phyloP scores from a whole-genome alignment of 306 rosid species.

The Cicer pinnatifidum region DNA sequence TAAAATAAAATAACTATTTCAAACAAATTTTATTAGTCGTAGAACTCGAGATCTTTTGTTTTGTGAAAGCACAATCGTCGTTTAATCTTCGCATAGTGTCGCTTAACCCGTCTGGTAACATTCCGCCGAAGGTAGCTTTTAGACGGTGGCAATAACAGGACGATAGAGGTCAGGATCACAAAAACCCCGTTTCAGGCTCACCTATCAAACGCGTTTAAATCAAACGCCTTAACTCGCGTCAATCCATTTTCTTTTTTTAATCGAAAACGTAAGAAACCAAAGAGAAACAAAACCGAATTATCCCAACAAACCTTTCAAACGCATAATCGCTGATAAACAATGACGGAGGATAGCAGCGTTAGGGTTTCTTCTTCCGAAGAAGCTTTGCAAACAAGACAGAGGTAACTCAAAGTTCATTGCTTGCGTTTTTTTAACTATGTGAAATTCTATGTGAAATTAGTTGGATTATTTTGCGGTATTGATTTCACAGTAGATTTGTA shows the following conservation, averaged over 20 bases:
- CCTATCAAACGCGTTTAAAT: not conserved
- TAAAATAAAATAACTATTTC: too few species aligned
- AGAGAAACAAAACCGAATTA: not conserved
- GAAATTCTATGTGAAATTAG: conserved; percentile 29
- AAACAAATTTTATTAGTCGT: too few species aligned
- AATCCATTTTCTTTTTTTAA: not conserved
- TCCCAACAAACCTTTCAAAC: not conserved
- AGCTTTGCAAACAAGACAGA: conserved; percentile 74
- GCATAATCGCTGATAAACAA: conserved; percentile 27
- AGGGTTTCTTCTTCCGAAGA: conserved; percentile 69
- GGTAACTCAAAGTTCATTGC: conserved; percentile 48
- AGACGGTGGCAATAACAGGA: not conserved
- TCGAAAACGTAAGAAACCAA: conserved; percentile 18
- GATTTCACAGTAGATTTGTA: conserved; percentile 7
- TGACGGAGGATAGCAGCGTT: conserved; percentile 65
- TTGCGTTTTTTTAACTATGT: not conserved
- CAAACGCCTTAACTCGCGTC: not conserved
- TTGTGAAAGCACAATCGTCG: not conserved
- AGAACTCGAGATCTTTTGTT: too few species aligned
- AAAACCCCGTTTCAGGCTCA: conserved; percentile 19
- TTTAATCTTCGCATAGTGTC: conserved; percentile 12
- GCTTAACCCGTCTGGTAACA: not conserved
- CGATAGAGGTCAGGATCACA: not conserved
- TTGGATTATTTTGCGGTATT: not conserved
- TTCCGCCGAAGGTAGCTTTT: not conserved